Evolutionary conservation across 768 basidiomycete species (phyloP), one percentile per base, ranked within the genome.

Genomic region (Serendipita sp.): DNA sequence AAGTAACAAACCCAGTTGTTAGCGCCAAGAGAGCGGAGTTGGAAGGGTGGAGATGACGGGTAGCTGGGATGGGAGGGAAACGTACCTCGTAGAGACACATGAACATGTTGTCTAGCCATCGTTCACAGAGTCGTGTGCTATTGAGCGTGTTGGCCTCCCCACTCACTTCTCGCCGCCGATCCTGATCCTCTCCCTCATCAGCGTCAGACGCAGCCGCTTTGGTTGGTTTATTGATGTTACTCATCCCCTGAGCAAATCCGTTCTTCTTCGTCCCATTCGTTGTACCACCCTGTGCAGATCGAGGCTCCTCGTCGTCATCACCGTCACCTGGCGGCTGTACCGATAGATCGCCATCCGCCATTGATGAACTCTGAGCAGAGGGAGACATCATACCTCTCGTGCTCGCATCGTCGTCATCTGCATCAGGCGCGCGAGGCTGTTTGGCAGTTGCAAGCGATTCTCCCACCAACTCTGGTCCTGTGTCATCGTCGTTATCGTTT

Each of bases 81-180:
- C 44, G 15, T 3, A 89, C 93, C 83, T 98, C 94, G 72, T 97
- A 97, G 3, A 99, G 77, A 2, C 97, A 93, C 92, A 96, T 97
- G 77, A 95, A 99, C 66, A 98, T 73, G 69, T 98, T 98, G 72
- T 97, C 94, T 54, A 99, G 78, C 96, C 96, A 98, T 60, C 95
- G 80, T 72, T 98, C 96, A 71, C 96, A 99, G 44, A 99, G 76
- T 54, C 96, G 81, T 78, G 98, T 99, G 75, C 92, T 97, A 71
- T 85, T 92, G 75, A 99, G 96, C 28, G 92, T 90, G 73, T 90
- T 92, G 2, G 56, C n/a, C 24, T 60, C 56, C 2, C 28, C 56
- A n/a, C 35, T 60, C 38, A 60, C 35, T n/a, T 60, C 28, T n/a
- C 35, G 16, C n/a, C 16, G 24, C 2, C 56, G 56, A 35, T 60